A percentile compares a stretch with the other conserved stretches of the same genome.
These are phyloP conservation scores for Corynespora cassiicola DNA, from an alignment of 2,329 filamentous ascomycete species.

Conservation along the genomic window DNA sequence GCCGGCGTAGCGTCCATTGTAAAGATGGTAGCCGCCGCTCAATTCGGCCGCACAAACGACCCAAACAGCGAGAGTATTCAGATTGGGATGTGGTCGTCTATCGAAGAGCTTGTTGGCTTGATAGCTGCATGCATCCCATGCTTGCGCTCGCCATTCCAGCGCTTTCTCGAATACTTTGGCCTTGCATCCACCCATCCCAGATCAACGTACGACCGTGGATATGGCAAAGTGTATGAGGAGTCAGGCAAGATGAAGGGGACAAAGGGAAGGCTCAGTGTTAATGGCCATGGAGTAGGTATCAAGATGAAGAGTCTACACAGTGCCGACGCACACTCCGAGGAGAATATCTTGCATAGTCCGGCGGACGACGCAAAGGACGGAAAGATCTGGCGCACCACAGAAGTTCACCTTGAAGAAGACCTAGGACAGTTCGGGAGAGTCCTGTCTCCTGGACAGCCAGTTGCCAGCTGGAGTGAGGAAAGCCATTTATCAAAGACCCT, in stretches of 20 bases:
- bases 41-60: conserved; percentile 9
- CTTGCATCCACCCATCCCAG: conserved; percentile 7
- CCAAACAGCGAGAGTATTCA: conserved; percentile 9
- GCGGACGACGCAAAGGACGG: conserved; percentile 7
- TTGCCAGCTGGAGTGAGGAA: too few relatives aligned
- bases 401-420: conserved; percentile 10
- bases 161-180: conserved; percentile 16
- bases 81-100: conserved; percentile 20
- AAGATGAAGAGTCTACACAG: conserved; percentile 14
- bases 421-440: too few relatives aligned
- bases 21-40: conserved; percentile 10
- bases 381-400: conserved; percentile 20
- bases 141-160: conserved; percentile 25
- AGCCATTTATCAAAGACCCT: too few relatives aligned
- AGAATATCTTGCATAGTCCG: conserved; percentile 10
- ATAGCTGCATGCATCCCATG: conserved; percentile 25
- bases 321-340: conserved; percentile 13
- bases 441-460: too few relatives aligned
- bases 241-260: background rate
- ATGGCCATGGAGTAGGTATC: background rate
- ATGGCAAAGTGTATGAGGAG: conserved; percentile 15
- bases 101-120: conserved; percentile 24
- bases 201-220: conserved; percentile 9
- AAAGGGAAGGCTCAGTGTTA: background rate
- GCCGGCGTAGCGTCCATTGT: conserved; percentile 21